These are phyloP conservation scores for Fraxinus anomala DNA, from an alignment of 257 asterid species.

Conservation along the genomic window DNA sequence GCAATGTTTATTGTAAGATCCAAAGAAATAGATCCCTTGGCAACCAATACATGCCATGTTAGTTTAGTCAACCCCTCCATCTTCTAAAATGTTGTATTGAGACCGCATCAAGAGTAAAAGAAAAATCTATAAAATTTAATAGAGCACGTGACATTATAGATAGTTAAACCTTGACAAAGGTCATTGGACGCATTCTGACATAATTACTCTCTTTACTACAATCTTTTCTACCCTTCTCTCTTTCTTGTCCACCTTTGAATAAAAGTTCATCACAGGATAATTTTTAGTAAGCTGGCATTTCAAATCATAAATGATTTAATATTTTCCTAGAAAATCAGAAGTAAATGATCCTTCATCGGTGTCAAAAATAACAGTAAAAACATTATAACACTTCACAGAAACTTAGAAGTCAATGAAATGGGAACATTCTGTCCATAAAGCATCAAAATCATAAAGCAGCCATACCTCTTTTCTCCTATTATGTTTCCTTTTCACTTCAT, in stretches of 20 bases:
- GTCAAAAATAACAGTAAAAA: too few relatives aligned
- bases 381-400: neutral
- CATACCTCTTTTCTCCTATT: slow-evolving; percentile 76
- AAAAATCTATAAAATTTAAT: too few relatives aligned
- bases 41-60: neutral
- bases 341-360: slow-evolving; percentile 8
- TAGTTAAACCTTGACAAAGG: neutral
- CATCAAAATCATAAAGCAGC: slow-evolving; percentile 12
- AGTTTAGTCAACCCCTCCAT: neutral
- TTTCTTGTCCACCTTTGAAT: neutral
- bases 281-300: neutral
- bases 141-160: neutral
- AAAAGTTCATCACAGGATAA: neutral
- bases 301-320: neutral
- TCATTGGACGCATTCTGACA: neutral
- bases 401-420: neutral
- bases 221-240: neutral
- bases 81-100: neutral
- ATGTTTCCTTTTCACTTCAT: slow-evolving; percentile 81
- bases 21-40: neutral
- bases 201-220: neutral
- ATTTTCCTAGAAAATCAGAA: neutral
- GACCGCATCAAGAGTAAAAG: neutral
- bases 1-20: neutral
- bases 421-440: slow-evolving; percentile 1